Base-by-base conservation (phyloP, 176 grass and related monocot genomes). In the Avena eriantha region DNA sequence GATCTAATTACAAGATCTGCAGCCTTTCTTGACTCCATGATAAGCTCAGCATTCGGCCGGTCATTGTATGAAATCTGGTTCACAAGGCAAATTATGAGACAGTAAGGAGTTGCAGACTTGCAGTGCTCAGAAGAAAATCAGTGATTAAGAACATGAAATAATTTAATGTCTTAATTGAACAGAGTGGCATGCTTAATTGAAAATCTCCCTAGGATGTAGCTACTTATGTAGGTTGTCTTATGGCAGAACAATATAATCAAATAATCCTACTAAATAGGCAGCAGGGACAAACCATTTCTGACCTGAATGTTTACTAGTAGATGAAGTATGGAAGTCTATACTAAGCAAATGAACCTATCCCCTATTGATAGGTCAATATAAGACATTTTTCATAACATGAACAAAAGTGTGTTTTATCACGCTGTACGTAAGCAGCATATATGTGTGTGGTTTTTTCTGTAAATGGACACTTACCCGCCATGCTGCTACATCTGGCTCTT, bases 1-100 rank as follows among this genome's bases (percentile, higher is more conserved):
- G 92, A 98, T 73, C 73, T 92, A 23, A 98, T 92, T 46, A 96
- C 84, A 90, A 96, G 88, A 92, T 98, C 96, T 80, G 96, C 96
- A 49, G 87, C 69, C 35, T 72, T 90, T 65, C 83, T 92, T 70
- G 93, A 92, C 82, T 86, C 50, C 84, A 98, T 88, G 72, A 98
- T 94, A 49, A 96, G 76, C 82, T 95, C 96, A 22, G 93, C 96
- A 81, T 96, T 98, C 36, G 96, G 93, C 10, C 76, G 80, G 77
- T 98, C 96, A n/a, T 98, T 98, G 82, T 94, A 94, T 0, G 78
- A 78, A 41, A 98, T 91, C 96, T 98, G 92, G 55, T 92, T 80
- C 84, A 83, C 48, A 76, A 31, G 35, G 77, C 8, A 56, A 64
- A 86, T 23, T 33, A 75, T 33, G 69, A 55, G 21, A 72, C 13